Base-by-base conservation (phyloP, 768 basidiomycete genomes). In the Phlebiopsis gigantea region DNA sequence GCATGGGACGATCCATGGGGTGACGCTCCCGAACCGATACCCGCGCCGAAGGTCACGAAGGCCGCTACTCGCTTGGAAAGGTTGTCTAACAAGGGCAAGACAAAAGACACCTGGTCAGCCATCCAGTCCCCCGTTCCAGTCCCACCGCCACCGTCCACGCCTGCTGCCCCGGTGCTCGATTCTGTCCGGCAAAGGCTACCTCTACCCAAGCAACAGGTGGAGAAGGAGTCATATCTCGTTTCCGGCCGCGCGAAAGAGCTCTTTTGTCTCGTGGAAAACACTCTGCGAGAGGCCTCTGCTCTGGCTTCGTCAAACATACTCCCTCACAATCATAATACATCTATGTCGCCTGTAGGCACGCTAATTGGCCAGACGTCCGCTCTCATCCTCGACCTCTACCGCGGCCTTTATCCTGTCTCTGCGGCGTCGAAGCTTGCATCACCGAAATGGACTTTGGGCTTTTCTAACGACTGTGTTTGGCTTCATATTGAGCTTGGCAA, bases 381-480 rank as follows among this genome's bases (percentile, higher is more conserved):
- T 2, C 78, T 85, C 17, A 76, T 85, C 1, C 75, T 96, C 54
- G 93, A 95, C 53, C 72, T 97, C 8, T 89, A 85, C 71, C 80
- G 88, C 44, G 90, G 90, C 1, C 68, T 97, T 24, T 84, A 89
- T 66, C 91, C 91, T 12, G 77, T 88, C 34, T 76, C 77, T 30
- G 83, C 82, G 57, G 69, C 74, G 0, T 63, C 73, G 34, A 72
- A 75, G 45, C 69, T 89, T 28, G 66, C 66, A 22, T 72, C 77
- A 0, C 73, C 85, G 9, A 81, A 81, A 19, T 70, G 75, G 25
- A 75, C 79, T 1, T 85, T 96, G 79, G 81, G 82, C 48, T 88
- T 88, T 66, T 84, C 90, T 17, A 97, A 97, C 67, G 88, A 95
- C 60, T 91, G 85, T 61, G 63, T 79, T 21, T 90, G 87, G 66